These are phyloP conservation scores for Exophiala aquamarina DNA, from an alignment of 2,329 filamentous ascomycete species.

Conservation along the genomic window DNA sequence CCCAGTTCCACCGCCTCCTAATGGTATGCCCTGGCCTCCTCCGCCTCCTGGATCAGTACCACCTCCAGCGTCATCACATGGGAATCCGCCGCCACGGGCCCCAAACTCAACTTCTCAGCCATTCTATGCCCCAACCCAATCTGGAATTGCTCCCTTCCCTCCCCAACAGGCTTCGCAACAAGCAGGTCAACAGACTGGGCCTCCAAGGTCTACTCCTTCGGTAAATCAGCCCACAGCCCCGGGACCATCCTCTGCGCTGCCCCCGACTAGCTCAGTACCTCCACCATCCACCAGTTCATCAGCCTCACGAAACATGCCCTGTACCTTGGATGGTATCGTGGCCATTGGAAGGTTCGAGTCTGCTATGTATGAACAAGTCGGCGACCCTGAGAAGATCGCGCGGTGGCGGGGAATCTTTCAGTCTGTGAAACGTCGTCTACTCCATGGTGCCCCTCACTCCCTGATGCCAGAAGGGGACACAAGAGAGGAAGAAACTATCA, in stretches of 20 bases:
- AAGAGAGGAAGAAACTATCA: slow-evolving; percentile 24
- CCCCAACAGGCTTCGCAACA: slow-evolving; percentile 8
- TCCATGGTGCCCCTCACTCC: slow-evolving; percentile 24
- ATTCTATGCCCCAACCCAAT: slow-evolving; percentile 14
- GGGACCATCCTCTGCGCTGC: slow-evolving; percentile 11
- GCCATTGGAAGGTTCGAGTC: slow-evolving; percentile 22
- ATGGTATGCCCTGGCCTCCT: slow-evolving; percentile 25
- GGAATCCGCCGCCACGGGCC: slow-evolving; percentile 3
- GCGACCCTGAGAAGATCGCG: slow-evolving; percentile 17
- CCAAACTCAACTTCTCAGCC: slow-evolving; percentile 12
- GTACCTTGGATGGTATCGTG: slow-evolving; percentile 22
- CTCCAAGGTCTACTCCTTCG: slow-evolving; percentile 9
- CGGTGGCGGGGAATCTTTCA: slow-evolving; percentile 24
- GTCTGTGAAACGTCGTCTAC: slow-evolving; percentile 23
- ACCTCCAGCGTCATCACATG: slow-evolving; percentile 7
- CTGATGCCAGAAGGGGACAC: slow-evolving; percentile 21
- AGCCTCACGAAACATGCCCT: slow-evolving; percentile 25
- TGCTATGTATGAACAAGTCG: slow-evolving; percentile 23
- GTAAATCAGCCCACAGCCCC: slow-evolving; percentile 12
- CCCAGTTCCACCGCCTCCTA: slow-evolving; percentile 24
- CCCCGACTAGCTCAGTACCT: slow-evolving; percentile 9
- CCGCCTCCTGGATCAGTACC: slow-evolving; percentile 13
- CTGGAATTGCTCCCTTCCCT: slow-evolving; percentile 10
- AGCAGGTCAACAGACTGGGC: slow-evolving; percentile 2
- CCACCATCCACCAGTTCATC: slow-evolving; percentile 16